phyloP scores from a whole-genome alignment of 257 asterid genomes.

The Solanum sitiens region DNA sequence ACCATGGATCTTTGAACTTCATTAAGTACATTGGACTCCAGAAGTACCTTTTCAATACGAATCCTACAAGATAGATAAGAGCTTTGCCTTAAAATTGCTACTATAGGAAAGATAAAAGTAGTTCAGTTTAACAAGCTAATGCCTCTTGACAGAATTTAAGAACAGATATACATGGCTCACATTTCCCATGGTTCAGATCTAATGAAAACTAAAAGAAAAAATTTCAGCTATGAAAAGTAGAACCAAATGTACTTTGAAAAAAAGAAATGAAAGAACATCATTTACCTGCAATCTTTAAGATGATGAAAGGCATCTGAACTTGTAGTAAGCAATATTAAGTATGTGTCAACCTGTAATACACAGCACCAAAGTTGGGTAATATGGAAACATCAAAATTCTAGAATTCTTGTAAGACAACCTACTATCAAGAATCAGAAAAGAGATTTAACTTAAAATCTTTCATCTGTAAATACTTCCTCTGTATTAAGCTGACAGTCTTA shows the following conservation, averaged over 20 bases:
- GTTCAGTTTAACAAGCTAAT: constrained; percentile 3
- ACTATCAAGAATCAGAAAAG: background rate
- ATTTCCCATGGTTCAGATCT: background rate
- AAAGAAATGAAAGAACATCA: background rate
- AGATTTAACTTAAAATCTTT: background rate
- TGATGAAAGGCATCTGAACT: constrained; percentile 85
- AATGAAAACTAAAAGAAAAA: background rate
- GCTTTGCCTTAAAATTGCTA: background rate
- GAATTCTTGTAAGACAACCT: background rate
- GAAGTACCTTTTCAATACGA: constrained; percentile 67
- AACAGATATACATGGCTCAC: background rate
- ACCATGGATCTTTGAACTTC: constrained; percentile 86
- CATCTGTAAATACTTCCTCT: background rate
- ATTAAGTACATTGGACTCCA: constrained; percentile 73
- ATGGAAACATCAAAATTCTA: background rate
- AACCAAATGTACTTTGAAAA: background rate
- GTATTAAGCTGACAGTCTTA: background rate
- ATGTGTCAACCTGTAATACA: constrained; percentile 65
- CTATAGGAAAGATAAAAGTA: background rate
- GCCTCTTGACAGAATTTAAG: background rate
- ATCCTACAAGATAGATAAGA: constrained; percentile 40
- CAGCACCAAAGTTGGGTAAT: background rate
- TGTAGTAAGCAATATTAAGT: constrained; percentile 78
- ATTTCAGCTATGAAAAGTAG: background rate
- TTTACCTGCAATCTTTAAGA: constrained; percentile 88